Evolutionary conservation across 2,329 filamentous ascomycete genomes (phyloP).

Genomic region (Paramyrothecium sp.): DNA sequence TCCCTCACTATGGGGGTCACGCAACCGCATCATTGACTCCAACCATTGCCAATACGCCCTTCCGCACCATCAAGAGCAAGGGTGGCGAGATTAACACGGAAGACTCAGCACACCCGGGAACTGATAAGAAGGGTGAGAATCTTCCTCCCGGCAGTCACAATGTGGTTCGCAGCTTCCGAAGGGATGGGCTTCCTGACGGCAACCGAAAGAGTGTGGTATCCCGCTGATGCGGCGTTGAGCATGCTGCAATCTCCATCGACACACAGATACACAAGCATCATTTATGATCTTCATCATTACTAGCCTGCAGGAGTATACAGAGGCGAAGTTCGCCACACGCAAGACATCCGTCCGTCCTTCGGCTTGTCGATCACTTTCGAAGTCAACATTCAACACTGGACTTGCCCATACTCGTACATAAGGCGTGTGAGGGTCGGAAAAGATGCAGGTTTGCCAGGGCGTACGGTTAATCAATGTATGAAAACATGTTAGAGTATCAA

Average conservation of each 20-base stretch:
- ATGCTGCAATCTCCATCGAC: slow-evolving; percentile 6
- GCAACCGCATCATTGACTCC: slow-evolving; percentile 50
- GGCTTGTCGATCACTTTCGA: slow-evolving; percentile 14
- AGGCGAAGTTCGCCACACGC: too few relatives aligned
- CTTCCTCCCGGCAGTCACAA: slow-evolving; percentile 30
- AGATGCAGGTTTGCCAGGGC: slow-evolving; percentile 8
- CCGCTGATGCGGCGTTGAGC: slow-evolving; percentile 7
- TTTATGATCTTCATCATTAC: slow-evolving; percentile 30
- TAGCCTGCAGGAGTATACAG: slow-evolving; percentile 5
- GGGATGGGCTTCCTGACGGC: not conserved
- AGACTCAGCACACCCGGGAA: slow-evolving; percentile 11
- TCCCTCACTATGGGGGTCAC: slow-evolving; percentile 52
- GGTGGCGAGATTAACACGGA: slow-evolving; percentile 17
- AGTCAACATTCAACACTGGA: not conserved
- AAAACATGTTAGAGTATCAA: not conserved
- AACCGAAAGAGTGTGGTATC: slow-evolving; percentile 3
- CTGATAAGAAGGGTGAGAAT: slow-evolving; percentile 44
- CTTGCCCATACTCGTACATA: not conserved
- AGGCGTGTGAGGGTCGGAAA: not conserved
- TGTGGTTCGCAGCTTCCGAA: not conserved
- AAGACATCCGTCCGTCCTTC: not conserved
- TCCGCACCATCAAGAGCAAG: slow-evolving; percentile 27
- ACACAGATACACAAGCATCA: slow-evolving; percentile 18
- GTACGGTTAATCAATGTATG: slow-evolving; percentile 1
- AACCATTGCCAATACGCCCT: slow-evolving; percentile 37